Evolutionary conservation across 2,329 filamentous ascomycete genomes (phyloP).

Genomic region (Cadophora gregata): DNA sequence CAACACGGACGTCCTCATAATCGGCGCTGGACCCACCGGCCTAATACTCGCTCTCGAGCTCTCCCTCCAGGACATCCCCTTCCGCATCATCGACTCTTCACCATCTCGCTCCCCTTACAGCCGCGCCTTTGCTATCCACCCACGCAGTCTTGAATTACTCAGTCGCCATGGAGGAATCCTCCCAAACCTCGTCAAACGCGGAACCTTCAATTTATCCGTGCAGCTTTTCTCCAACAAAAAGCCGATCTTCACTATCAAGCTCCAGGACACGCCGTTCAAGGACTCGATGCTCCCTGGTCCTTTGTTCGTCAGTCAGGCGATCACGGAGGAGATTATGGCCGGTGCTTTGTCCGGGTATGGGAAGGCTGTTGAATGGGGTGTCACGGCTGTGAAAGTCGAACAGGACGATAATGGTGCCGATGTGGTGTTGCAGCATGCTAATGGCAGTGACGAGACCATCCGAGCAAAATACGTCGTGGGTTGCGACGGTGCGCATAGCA

Average conservation of each 20-base stretch:
- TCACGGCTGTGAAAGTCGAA: slow-evolving; percentile 41
- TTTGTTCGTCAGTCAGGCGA: slow-evolving; percentile 45
- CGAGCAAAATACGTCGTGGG: slow-evolving; percentile 53
- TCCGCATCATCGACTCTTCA: slow-evolving; percentile 49
- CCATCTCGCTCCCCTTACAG: slow-evolving; percentile 46
- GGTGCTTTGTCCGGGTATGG: slow-evolving; percentile 40
- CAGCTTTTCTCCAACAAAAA: slow-evolving; percentile 48
- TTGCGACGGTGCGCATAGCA: slow-evolving; percentile 58
- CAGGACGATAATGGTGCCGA: slow-evolving; percentile 43
- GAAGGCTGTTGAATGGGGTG: slow-evolving; percentile 41
- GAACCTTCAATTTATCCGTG: slow-evolving; percentile 47
- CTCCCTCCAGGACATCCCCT: slow-evolving; percentile 43
- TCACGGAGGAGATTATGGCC: slow-evolving; percentile 46
- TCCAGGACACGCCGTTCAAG: slow-evolving; percentile 37
- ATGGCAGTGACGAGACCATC: slow-evolving; percentile 40
- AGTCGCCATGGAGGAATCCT: slow-evolving; percentile 50
- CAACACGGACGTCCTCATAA: slow-evolving; percentile 49
- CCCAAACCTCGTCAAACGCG: slow-evolving; percentile 46
- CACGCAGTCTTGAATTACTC: slow-evolving; percentile 57
- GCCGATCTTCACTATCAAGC: slow-evolving; percentile 43
- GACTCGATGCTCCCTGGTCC: slow-evolving; percentile 45
- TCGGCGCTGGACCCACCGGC: slow-evolving; percentile 54
- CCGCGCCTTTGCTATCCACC: slow-evolving; percentile 54
- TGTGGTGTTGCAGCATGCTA: slow-evolving; percentile 36
- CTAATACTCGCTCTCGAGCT: slow-evolving; percentile 51